phyloP scores from a whole-genome alignment of 2,329 filamentous ascomycete species.

The Aspergillus candidus region DNA sequence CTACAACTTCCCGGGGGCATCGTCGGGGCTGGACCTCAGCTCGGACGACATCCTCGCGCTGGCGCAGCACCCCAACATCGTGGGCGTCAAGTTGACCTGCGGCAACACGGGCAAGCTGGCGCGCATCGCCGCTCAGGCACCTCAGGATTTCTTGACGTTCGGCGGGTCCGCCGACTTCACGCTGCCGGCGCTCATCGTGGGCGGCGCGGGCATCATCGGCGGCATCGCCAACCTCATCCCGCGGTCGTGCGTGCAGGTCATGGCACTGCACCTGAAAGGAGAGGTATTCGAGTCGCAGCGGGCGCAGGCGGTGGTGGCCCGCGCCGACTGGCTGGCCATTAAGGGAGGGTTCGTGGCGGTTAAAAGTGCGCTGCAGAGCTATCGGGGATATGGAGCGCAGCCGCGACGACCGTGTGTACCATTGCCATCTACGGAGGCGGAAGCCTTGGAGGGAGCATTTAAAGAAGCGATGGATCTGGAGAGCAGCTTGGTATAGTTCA shows the following conservation, averaged over 20 bases:
- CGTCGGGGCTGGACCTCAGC: conserved; percentile 61
- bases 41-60: conserved; percentile 58
- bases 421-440: conserved; percentile 33
- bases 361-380: conserved; percentile 72
- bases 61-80: conserved; percentile 57
- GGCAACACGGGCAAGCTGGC: conserved; percentile 69
- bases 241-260: conserved; percentile 71
- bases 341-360: conserved; percentile 81
- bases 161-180: conserved; percentile 86
- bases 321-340: conserved; percentile 76
- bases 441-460: conserved; percentile 32
- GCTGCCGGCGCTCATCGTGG: conserved; percentile 69
- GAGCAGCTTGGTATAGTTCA: conserved; percentile 22
- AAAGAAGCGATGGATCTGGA: conserved; percentile 36
- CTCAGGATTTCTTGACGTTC: conserved; percentile 67
- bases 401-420: conserved; percentile 61
- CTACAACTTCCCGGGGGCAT: conserved; percentile 67
- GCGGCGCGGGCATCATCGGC: conserved; percentile 77
- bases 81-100: conserved; percentile 66
- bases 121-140: conserved; percentile 49
- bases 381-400: conserved; percentile 74
- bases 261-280: conserved; percentile 67
- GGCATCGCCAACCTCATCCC: conserved; percentile 82
- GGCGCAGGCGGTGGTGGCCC: conserved; percentile 70
- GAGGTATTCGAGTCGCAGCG: conserved; percentile 68